Evolutionary conservation across 768 basidiomycete genomes (phyloP), one percentile per base, ranked within the genome.

Genomic region (Trichaptum fuscoviolaceum): DNA sequence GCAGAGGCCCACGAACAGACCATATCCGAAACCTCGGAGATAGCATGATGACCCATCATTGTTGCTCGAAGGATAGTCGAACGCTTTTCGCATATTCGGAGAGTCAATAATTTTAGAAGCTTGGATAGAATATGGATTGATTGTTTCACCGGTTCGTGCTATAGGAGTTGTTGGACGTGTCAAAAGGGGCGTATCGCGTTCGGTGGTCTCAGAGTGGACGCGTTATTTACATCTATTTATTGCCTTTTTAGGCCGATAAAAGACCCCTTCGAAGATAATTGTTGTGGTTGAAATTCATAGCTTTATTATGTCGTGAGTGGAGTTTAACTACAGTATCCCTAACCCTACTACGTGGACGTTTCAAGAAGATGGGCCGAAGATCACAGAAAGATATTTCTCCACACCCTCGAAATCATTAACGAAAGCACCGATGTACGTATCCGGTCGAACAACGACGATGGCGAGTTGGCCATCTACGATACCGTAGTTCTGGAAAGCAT

Each of bases 401-500:
- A 72, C 5, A 17, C 65, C 68, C 20, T 57, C 65, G 4, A 64
- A 63, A n/a, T 42, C 64, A 7, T 9, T 17, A 18, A 62, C 67
- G 0, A 69, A 57, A 10, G 65, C 69, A 9, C 71, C 71, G 35
- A 72, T 63, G 24, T 69, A 52, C 2, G 66, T 69, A 35, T 72
- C 71, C 0, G 71, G 71, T 7, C 71, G 69, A n/a, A 73, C 67
- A 17, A 70, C 57, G 1, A 73, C 69, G 23, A 69, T 26, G 36
- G 2, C 10, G 4, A 24, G 1, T 64, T 64, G 57, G 26, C 35
- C 27, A 63, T 61, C 9, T 42, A 34, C 62, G 1, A 52, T 64
- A 58, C 42, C 42, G 42, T 72, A 72, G 18, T 63, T 65, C 1
- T 15, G n/a, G 30, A 69, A 69, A 15, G 71, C 71, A 57, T 70